Conservation (phyloP, 2,329 filamentous ascomycete species). For the Aspergillus neoniger region DNA sequence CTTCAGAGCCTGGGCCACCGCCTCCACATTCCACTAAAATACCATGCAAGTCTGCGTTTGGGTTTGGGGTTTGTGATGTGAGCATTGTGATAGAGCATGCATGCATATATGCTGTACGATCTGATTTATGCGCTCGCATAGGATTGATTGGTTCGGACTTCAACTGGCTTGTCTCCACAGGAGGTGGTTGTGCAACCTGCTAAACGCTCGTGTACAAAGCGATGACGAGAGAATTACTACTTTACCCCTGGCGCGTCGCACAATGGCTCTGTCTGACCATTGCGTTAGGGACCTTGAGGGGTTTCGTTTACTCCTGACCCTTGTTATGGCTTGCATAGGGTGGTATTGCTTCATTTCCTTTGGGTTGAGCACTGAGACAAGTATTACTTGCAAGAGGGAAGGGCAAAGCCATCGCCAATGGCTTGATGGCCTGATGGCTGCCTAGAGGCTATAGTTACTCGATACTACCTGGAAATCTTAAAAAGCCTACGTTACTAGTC, state of each 20-base stretch:
- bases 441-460: too few species aligned
- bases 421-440: too few species aligned
- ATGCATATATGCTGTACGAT: neutral
- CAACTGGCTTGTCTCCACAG: neutral
- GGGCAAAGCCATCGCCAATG: too few species aligned
- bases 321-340: conserved; percentile 6
- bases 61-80: neutral
- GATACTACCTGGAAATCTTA: too few species aligned
- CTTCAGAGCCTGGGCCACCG: neutral
- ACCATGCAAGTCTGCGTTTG: neutral
- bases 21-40: neutral
- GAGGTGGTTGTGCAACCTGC: neutral
- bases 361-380: neutral
- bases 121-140: neutral
- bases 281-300: neutral
- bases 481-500: neutral
- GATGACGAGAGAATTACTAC: neutral
- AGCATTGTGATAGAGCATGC: neutral
- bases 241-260: neutral
- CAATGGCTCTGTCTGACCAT: neutral
- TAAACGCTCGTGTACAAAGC: neutral
- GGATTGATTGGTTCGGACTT: neutral
- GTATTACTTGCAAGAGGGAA: neutral
- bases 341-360: conserved; percentile 1
- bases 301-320: neutral